phyloP scores from a whole-genome alignment of 2,329 filamentous ascomycete genomes.

The Botrytis hyacinthi region DNA sequence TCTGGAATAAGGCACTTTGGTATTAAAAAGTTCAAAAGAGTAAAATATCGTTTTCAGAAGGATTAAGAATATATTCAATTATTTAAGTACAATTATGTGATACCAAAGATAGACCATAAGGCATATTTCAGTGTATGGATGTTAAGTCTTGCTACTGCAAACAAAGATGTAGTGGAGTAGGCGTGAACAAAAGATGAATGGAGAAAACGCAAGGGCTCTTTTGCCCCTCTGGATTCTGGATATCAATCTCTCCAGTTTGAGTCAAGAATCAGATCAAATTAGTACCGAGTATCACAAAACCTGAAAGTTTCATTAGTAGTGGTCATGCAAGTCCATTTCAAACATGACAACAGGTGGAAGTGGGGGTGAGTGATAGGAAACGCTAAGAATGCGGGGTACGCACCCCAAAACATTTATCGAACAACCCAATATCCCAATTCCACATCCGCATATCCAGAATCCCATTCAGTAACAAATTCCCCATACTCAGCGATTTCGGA shows the following conservation, averaged over 20 bases:
- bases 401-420: background rate
- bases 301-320: background rate
- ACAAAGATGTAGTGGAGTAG: background rate
- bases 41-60: background rate
- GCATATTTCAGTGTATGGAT: fast-evolving
- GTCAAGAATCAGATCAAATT: background rate
- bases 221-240: background rate
- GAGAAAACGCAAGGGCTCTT: background rate
- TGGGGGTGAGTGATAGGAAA: background rate
- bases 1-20: slow-evolving; percentile 13
- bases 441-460: background rate
- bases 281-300: background rate
- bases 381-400: background rate
- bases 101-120: background rate
- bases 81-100: background rate
- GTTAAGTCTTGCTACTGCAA: background rate
- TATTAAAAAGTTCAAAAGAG: background rate
- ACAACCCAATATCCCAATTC: background rate
- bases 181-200: background rate
- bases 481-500: background rate
- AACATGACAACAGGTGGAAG: background rate
- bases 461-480: background rate
- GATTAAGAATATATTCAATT: too few relatives aligned
- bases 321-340: background rate
- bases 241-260: background rate